Base-by-base conservation (phyloP, 1,139 yeast species). In the Candida sp. region DNA sequence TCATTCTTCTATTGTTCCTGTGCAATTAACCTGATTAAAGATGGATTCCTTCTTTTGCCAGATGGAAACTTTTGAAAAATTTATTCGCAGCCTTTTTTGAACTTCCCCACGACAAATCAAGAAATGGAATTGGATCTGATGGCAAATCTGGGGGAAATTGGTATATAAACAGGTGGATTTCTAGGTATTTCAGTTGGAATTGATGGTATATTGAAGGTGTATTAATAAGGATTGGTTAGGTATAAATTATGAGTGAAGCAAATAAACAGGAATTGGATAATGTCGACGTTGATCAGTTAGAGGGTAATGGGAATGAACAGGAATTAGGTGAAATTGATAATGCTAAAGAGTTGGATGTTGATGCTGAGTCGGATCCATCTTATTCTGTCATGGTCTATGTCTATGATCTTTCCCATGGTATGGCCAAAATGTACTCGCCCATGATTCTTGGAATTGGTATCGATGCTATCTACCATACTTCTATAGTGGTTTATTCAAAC, bases 391-490 rank as follows among this genome's bases (percentile, higher is more conserved):
- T 80, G 52, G 77, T 84, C 1, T 81, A 82, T 53, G 85, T 83
- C 8, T 84, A 84, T 53, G 90, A 84, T 50, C 69, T 84, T 19
- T 79, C 87, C 4, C 65, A 59, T 33, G 77, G 77, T 0, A 49
- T 73, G 38, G 79, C 79, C 3, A 62, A 73, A 6, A 44, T 63
- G 32, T 68, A 73, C 48, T 66, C 81, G 5, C 73, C 69, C 5
- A 66, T 70, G 62, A 45, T 78, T 8, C 56, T 78, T 5, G 83
- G 82, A 0, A 57, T 64, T 7, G 54, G 61, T 15, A 61, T 81
- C 9, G 87, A 82, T 36, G 89, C 87, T 21, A 74, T 84, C 11
- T 84, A 83, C 70, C 90, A 84, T 56, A 83, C 89, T 0, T 73
- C 82, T 1, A 75, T 82, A 3, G 87, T 83, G 9, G 71, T 78